Evolutionary conservation across 768 basidiomycete genomes (phyloP), one percentile per base, ranked within the genome.

Genomic region (Podaxis carcinomalis): DNA sequence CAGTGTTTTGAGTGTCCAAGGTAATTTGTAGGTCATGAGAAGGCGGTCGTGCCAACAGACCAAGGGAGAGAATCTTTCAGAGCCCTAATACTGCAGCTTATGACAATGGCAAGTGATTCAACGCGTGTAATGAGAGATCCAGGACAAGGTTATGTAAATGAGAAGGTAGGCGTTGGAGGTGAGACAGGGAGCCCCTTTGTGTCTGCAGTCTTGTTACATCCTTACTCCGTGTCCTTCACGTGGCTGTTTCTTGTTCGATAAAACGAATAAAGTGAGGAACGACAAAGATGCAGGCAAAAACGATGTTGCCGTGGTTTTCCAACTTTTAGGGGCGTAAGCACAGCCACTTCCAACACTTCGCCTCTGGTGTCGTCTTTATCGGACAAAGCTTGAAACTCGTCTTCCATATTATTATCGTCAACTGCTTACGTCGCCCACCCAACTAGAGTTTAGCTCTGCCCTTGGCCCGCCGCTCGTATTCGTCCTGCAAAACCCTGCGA

Each of bases 401-500:
- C 9, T 32, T 32, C 32, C 9, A 32, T 32, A 32, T 51, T 23
- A 51, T 51, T 21, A 3, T 27, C 19, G 27, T 23, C 49, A 9
- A 23, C 25, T 5, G 21, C 49, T 23, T n/a, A 23, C 28, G 25
- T 10, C 27, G 28, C 6, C 47, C 10, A 16, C 75, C 69, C 67
- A 16, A 21, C 6, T 77, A 78, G 6, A 69, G 68, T 61, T 69
- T 72, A 6, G 62, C 57, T 64, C 62, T 71, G 52, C 65, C 68
- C 64, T 67, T 63, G n/a, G 65, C 44, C 51, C 68, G 59, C 57
- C 68, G 66, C 68, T 89, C 86, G 64, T 86, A 82, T 42, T 72
- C 74, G 11, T 88, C 87, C 59, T 85, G 83, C 58, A 92, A 70
- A 2, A 80, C 74, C 19, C 88, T 75, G 5, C 89, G 79, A 49